Percentiles rank a stretch among this genome's conserved stretches.
Evolutionary conservation across 2,329 filamentous ascomycete genomes (phyloP).

Genomic region (Arthrobotrys iridis): DNA sequence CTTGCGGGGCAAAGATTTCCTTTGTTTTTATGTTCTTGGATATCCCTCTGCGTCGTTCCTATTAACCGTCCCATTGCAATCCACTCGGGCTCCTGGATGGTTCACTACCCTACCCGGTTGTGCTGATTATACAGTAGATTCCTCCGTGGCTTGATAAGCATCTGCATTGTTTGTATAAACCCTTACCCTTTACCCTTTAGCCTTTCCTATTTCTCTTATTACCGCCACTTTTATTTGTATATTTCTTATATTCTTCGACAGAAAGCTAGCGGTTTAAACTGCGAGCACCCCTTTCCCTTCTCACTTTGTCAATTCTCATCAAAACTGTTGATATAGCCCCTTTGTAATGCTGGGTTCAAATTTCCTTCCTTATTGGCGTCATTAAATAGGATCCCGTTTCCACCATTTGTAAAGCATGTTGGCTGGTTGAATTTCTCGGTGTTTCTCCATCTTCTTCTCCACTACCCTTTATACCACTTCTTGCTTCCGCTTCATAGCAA

Average conservation of each 20-base stretch:
- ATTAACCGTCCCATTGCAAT: background rate
- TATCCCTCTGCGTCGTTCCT: slow-evolving; percentile 10
- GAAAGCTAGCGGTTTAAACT: slow-evolving; percentile 1
- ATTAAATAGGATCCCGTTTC: slow-evolving; percentile 25
- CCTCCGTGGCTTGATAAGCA: slow-evolving; percentile 22
- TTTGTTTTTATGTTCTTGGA: slow-evolving; percentile 38
- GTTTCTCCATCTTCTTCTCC: background rate
- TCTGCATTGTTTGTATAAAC: slow-evolving; percentile 23
- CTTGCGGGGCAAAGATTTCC: slow-evolving; percentile 45
- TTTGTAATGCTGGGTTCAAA: slow-evolving; percentile 40
- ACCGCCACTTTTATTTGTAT: slow-evolving; percentile 19
- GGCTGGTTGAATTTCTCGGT: slow-evolving; percentile 26
- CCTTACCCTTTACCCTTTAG: background rate
- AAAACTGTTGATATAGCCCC: background rate
- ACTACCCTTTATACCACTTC: background rate
- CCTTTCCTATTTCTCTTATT: background rate
- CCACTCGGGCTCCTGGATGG: background rate
- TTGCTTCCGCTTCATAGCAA: background rate
- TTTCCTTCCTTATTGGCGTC: slow-evolving; percentile 29
- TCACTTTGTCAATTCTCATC: background rate
- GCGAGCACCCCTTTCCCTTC: background rate
- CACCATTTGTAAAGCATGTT: slow-evolving; percentile 20
- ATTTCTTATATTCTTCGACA: slow-evolving; percentile 41
- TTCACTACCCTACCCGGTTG: slow-evolving; percentile 16
- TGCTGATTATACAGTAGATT: slow-evolving; percentile 46